phyloP scores from a whole-genome alignment of 2,329 filamentous ascomycete genomes.

The Colletotrichum tofieldiae region DNA sequence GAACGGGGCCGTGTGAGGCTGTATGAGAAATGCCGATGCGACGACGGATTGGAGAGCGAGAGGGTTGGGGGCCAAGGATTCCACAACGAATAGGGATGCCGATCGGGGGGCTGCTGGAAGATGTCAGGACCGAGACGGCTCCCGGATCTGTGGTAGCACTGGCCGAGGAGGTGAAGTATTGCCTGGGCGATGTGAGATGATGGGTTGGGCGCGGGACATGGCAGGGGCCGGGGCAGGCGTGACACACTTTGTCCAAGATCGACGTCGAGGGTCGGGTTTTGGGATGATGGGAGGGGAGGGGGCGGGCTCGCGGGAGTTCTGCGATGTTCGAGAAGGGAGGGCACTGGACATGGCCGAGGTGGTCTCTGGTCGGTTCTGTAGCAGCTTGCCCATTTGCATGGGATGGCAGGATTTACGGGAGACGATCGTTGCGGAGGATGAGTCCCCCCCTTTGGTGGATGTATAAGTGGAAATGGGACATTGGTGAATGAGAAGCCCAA shows the following conservation, averaged over 20 bases:
- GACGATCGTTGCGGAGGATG: neutral
- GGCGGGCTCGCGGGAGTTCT: neutral
- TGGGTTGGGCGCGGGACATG: neutral
- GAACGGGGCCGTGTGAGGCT: conserved; percentile 5
- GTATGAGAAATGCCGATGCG: neutral
- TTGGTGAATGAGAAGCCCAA: neutral
- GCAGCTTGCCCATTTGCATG: neutral
- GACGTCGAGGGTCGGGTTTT: conserved; percentile 33
- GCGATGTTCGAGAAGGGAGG: neutral
- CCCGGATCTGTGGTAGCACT: conserved; percentile 1
- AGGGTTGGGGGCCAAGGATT: neutral
- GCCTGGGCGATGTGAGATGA: neutral
- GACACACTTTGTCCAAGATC: conserved; percentile 37
- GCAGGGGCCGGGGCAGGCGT: conserved; percentile 4
- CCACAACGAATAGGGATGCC: neutral
- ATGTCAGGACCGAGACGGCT: neutral
- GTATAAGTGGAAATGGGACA: neutral
- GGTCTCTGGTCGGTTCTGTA: neutral
- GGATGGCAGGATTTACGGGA: neutral
- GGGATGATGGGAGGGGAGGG: conserved; percentile 19
- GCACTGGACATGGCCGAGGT: neutral
- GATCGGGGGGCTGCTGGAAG: neutral
- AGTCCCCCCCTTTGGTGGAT: neutral
- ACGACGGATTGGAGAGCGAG: neutral
- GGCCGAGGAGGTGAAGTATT: neutral